A percentile compares a stretch with the other conserved stretches of the same genome.
These are phyloP conservation scores for Rubia yunnanensis DNA, from an alignment of 257 asterid genomes.

Conservation along the genomic window DNA sequence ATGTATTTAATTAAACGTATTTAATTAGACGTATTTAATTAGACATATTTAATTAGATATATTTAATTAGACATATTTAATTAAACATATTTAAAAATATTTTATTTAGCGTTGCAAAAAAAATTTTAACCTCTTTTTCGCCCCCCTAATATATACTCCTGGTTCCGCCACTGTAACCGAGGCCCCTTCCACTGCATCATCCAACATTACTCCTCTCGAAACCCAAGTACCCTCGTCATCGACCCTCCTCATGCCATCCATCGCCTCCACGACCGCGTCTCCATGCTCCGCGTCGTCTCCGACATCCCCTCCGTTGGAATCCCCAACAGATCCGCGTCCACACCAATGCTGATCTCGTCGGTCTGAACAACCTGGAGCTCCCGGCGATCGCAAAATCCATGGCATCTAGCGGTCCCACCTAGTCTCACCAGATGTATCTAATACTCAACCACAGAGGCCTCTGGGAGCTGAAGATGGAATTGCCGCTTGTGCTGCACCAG, in stretches of 20 bases:
- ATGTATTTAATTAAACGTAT: no score
- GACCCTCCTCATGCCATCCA: not conserved
- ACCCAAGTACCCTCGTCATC: not conserved
- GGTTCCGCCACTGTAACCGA: no score
- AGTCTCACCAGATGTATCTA: not conserved
- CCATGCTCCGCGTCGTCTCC: not conserved
- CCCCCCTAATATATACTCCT: no score
- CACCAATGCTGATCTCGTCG: not conserved
- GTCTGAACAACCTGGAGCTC: not conserved
- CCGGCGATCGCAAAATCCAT: not conserved
- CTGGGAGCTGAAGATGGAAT: not conserved
- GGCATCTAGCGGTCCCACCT: not conserved
- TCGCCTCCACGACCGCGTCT: not conserved
- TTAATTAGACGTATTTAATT: no score
- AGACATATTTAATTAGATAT: no score
- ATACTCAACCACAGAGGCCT: not conserved
- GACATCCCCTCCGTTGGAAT: not conserved
- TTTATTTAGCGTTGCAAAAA: no score
- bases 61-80: no score
- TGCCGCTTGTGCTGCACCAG: not conserved
- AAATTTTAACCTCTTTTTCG: no score
- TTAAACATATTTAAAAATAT: no score
- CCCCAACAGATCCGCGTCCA: not conserved
- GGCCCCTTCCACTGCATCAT: not conserved
- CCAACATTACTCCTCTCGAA: not conserved